phyloP scores from a whole-genome alignment of 2,329 filamentous ascomycete species.

The Sporothrix protearum region DNA sequence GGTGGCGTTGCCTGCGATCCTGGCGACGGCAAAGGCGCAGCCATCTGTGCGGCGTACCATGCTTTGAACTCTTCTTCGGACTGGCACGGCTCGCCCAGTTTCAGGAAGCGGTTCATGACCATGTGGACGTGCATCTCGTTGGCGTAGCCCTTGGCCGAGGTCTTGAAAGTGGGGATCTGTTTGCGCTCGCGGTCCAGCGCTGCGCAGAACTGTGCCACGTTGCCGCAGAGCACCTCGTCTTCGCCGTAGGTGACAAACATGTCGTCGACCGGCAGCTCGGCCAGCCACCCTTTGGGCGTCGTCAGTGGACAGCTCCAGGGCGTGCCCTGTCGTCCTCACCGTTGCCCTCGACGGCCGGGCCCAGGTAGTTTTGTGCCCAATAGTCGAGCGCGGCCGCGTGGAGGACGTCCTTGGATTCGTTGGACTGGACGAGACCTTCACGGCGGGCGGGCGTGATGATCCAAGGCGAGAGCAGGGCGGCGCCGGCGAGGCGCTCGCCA shows the following conservation, averaged over 20 bases:
- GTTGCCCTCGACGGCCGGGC: neutral
- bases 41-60: conserved; percentile 30
- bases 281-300: conserved; percentile 12
- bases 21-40: neutral
- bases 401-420: conserved; percentile 6
- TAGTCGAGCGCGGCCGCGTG: conserved; percentile 5
- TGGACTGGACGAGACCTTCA: conserved; percentile 5
- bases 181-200: neutral
- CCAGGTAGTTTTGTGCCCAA: conserved; percentile 15
- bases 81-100: conserved; percentile 8
- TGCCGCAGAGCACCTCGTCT: conserved; percentile 12
- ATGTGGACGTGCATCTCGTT: conserved; percentile 20
- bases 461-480: conserved; percentile 18
- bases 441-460: neutral
- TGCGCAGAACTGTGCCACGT: neutral
- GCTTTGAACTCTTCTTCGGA: conserved; percentile 13
- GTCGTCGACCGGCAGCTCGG: conserved; percentile 17
- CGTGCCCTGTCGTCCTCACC: neutral
- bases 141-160: neutral
- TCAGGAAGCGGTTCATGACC: conserved; percentile 20
- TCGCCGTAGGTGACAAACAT: conserved; percentile 20
- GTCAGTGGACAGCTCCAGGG: conserved; percentile 17
- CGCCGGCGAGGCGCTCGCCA: conserved; percentile 9
- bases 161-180: neutral
- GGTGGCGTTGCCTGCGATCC: neutral